Base-by-base conservation (phyloP, 2,329 filamentous ascomycete species). In the Colletotrichum plurivorum region DNA sequence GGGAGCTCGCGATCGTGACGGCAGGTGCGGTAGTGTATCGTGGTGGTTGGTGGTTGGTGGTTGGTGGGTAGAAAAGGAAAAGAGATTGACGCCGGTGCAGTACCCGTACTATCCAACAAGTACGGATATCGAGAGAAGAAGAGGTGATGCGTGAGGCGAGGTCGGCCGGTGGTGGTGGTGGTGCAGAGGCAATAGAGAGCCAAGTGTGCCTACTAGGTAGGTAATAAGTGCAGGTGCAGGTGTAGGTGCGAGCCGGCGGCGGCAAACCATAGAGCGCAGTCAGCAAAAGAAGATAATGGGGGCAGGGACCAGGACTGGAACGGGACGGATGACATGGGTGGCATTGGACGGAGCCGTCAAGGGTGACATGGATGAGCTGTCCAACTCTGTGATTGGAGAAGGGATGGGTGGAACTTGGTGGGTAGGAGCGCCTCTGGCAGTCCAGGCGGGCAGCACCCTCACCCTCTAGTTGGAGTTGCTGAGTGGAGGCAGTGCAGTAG, bases 271-370 rank as follows among this genome's bases (percentile, higher is more conserved):
- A 43, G 16, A n/a, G 41, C 41, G 41, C 61, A 60, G 61, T 48
- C 48, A 65, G 20, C 39, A 31, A 65, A 45, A 59, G 62, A 39
- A 69, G 48, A 57, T 49, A 8, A 65, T 51, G 49, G 48, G 66
- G 62, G 66, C 62, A 69, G 48, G 66, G 66, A 60, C 62, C 62
- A 46, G 62, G 66, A 66, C 43, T 65, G 55, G 62, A 69, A 66
- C 18, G 43, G 55, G 43, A 31, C 55, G 49, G 66, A 56, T 66
- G 66, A 56, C 66, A 69, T 69, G 66, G 66, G 55, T 69, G 51
- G 66, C 56, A 69, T 69, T 66, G 66, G 66, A 69, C 62, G 66
- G 66, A 31, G 57, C 31, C 31, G 31, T 36, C 49, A 52, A 51
- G 45, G 41, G 49, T 51, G 66, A 69, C 66, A 69, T 55, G 66